Base-by-base conservation (phyloP, 2,329 filamentous ascomycete genomes). In the Fusarium hostae region DNA sequence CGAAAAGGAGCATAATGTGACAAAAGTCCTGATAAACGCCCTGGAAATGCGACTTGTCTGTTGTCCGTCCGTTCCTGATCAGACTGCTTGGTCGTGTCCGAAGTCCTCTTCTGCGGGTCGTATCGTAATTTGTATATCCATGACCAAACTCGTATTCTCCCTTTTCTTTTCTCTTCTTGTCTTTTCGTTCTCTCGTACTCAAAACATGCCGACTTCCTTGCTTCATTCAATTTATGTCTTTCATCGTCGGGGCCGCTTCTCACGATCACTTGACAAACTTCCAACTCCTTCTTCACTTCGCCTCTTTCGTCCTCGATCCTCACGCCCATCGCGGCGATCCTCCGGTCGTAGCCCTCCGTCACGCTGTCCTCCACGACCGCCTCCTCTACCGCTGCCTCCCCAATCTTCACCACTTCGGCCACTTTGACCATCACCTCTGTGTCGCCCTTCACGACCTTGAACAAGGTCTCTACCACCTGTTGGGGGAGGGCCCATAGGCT, bases 231-330 rank as follows among this genome's bases (percentile, higher is more conserved):
- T 51, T 54, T 61, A 77, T 83, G 28, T 59, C 66, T 43, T 52
- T 73, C 47, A 87, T 75, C 85, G 84, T 78, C 87, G 84, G 70
- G 81, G 83, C 77, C 87, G 83, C 82, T 89, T 89, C 67, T 89
- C 87, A 63, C 85, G 82, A 41, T 87, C 86, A 73, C 78, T 83
- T 20, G 77, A 71, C 68, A 80, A 65, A 24, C 73, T 70, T 39
- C 79, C 81, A n/a, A 78, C 75, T 24, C 83, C 83, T 56, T 87
- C 87, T 66, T 88, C 86, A 71, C 85, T 87, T 75, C 80, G 75
- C 64, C 81, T 74, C 75, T 83, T 80, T 65, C 81, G 78, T 37
- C 79, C 78, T 18, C 81, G 79, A 37, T 83, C 81, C 52, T 82
- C 77, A 70, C 80, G 73, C 56, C 75, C 66, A 39, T 81, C 80